These are phyloP conservation scores for Flaveria robusta DNA, from an alignment of 129 eudicot species.

Conservation along the genomic window DNA sequence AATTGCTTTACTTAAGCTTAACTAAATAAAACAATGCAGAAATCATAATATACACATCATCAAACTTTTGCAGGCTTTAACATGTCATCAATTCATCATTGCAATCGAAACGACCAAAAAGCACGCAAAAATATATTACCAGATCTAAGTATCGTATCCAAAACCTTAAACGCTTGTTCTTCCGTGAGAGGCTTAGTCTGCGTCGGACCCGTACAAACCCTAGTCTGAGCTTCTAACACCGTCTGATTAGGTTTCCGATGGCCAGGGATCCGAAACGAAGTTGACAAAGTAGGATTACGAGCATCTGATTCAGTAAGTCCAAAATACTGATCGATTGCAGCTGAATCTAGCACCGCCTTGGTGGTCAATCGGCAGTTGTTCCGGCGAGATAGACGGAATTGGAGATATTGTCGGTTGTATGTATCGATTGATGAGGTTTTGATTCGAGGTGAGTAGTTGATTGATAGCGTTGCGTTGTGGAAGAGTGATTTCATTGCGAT, in stretches of 20 bases:
- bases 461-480: constrained; percentile 35
- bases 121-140: constrained; percentile 37
- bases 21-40: not conserved
- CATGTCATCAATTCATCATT: not conserved
- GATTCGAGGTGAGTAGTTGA: constrained; percentile 20
- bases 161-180: constrained; percentile 85
- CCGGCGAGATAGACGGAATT: constrained; percentile 18
- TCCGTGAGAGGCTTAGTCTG: constrained; percentile 85
- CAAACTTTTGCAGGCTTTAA: constrained; percentile 6
- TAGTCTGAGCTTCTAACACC: constrained; percentile 85
- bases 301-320: constrained; percentile 47
- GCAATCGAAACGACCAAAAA: not conserved
- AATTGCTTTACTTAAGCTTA: not conserved
- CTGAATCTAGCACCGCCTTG: constrained; percentile 57
- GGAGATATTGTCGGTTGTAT: constrained; percentile 26
- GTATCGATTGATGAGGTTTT: constrained; percentile 25
- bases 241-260: constrained; percentile 71
- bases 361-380: constrained; percentile 20
- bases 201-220: constrained; percentile 99
- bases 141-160: constrained; percentile 84
- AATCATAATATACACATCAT: not conserved
- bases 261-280: constrained; percentile 55
- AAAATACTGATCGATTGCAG: constrained; percentile 38
- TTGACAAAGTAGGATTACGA: constrained; percentile 72
- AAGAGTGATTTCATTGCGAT: constrained; percentile 59